Evolutionary conservation across 306 rosid genomes (phyloP).

Genomic region (Arachis stenosperma): DNA sequence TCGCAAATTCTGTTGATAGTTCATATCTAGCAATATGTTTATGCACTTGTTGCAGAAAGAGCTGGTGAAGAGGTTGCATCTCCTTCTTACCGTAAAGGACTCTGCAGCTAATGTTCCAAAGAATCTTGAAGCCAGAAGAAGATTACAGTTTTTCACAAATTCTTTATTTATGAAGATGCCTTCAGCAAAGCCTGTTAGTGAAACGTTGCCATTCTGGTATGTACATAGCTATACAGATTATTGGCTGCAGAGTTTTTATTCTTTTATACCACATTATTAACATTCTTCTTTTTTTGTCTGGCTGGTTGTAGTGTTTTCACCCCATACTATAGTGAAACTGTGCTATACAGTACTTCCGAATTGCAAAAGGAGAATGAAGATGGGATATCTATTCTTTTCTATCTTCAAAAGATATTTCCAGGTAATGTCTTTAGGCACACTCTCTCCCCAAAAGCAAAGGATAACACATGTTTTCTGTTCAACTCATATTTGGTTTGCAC

Average conservation of each 20-base stretch:
- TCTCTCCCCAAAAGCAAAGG: not conserved
- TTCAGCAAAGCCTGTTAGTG: slow-evolving; percentile 90
- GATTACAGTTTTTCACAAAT: slow-evolving; percentile 90
- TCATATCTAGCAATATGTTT: not conserved
- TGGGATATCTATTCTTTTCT: slow-evolving; percentile 89
- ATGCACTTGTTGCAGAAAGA: slow-evolving; percentile 62
- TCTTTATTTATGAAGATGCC: slow-evolving; percentile 98
- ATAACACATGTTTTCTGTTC: not conserved
- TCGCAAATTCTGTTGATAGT: not conserved
- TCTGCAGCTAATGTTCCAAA: slow-evolving; percentile 91
- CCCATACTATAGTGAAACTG: slow-evolving; percentile 98
- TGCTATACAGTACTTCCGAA: slow-evolving; percentile 83
- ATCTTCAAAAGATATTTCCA: slow-evolving; percentile 98
- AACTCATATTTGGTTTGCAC: not conserved
- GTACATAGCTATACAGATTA: slow-evolving; percentile 33
- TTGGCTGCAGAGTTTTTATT: slow-evolving; percentile 23
- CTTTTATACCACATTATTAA: slow-evolving; percentile 11
- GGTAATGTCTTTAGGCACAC: slow-evolving; percentile 51
- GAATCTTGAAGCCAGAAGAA: slow-evolving; percentile 97
- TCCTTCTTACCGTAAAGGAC: slow-evolving; percentile 93
- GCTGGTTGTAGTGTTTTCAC: slow-evolving; percentile 82
- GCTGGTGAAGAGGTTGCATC: slow-evolving; percentile 89
- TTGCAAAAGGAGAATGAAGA: slow-evolving; percentile 90
- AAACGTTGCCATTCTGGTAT: slow-evolving; percentile 88
- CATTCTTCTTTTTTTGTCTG: slow-evolving; percentile 25